Base-by-base conservation (phyloP, 371 early-diverging fungal species). In the Syncephalastrum contaminatum region DNA sequence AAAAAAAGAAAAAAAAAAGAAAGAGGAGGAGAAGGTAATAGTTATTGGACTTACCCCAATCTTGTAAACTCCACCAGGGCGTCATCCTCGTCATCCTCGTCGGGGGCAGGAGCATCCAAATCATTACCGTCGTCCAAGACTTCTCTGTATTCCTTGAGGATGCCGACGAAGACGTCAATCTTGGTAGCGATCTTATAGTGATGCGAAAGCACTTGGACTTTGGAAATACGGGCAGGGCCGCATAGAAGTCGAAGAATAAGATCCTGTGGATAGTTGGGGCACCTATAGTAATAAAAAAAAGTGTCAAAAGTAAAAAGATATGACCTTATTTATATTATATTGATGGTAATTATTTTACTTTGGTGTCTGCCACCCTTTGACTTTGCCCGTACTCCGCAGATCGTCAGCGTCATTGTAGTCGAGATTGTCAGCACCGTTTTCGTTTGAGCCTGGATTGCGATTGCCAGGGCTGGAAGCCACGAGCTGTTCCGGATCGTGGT, bases 101-200 rank as follows among this genome's bases (percentile, higher is more conserved):
- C 27, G 18, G 20, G 5, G 1, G 18, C 20, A 6, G 36, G 47
- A 20, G 48, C 41, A 7, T 51, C 20, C 15, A 42, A 40, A 6
- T 59, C 59, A 6, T 53, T 48, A 19, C 44, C 18, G 18, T 58
- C 59, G 13, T 51, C 59, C 16, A 43, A 36, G 41, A 55, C 44
- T 16, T 63, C 66, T 40, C 58, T 25, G 18, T 63, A 44, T 16
- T 73, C 71, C 51, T 73, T 73, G 20, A 73, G 47, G 12, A 63
- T 41, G 2, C 77, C 89, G 51, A 88, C 66, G 66, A 79, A 86
- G 51, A 90, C 80, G 54, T 89, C 90, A 21, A 91, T 72, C 56
- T 77, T 81, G n/a, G 87, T 84, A 4, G 92, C 81, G 52, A 92
- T 89, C 69, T 88, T 92, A 75, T 83, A 92, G 62, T 92, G 92